These are phyloP conservation scores for Sporothrix humicola DNA, from an alignment of 2,329 filamentous ascomycete genomes.

Conservation along the genomic window DNA sequence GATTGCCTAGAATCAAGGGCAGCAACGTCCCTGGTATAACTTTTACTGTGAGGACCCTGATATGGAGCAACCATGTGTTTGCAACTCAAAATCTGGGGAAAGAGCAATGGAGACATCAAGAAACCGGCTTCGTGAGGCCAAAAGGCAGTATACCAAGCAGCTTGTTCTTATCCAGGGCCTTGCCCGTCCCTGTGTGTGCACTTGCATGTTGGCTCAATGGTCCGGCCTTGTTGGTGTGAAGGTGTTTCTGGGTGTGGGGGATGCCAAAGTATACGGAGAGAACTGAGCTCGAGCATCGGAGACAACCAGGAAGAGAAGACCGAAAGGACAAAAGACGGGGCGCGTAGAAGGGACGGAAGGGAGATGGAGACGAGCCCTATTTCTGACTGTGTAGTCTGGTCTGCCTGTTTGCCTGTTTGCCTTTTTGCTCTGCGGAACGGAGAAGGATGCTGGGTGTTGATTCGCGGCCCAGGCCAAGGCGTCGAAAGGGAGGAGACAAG, in stretches of 20 bases:
- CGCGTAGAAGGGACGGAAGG: constrained; percentile 22
- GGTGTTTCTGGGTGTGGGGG: constrained; percentile 19
- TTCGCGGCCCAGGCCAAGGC: constrained; percentile 23
- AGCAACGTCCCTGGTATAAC: not conserved
- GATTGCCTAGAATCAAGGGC: not conserved
- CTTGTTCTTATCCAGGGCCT: not conserved
- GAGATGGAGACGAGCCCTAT: constrained; percentile 18
- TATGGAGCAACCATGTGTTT: not conserved
- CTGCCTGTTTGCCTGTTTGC: constrained; percentile 13
- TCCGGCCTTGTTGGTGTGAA: not conserved
- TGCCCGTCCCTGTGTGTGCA: not conserved
- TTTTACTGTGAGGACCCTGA: no score
- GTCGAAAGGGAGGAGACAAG: constrained; percentile 15
- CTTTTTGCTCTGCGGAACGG: constrained; percentile 23
- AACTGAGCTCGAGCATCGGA: not conserved
- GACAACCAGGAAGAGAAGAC: not conserved
- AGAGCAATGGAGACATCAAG: no score
- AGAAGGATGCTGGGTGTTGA: constrained; percentile 26
- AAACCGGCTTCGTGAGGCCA: not conserved
- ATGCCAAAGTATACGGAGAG: constrained; percentile 25
- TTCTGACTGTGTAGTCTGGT: constrained; percentile 1
- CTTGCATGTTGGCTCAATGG: not conserved
- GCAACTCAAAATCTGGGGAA: not conserved
- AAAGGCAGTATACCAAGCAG: not conserved
- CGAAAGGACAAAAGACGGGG: constrained; percentile 1